Percentiles rank a stretch among this genome's conserved stretches.
phyloP scores from a whole-genome alignment of 1,139 yeast species.

The Torulaspora globosa region DNA sequence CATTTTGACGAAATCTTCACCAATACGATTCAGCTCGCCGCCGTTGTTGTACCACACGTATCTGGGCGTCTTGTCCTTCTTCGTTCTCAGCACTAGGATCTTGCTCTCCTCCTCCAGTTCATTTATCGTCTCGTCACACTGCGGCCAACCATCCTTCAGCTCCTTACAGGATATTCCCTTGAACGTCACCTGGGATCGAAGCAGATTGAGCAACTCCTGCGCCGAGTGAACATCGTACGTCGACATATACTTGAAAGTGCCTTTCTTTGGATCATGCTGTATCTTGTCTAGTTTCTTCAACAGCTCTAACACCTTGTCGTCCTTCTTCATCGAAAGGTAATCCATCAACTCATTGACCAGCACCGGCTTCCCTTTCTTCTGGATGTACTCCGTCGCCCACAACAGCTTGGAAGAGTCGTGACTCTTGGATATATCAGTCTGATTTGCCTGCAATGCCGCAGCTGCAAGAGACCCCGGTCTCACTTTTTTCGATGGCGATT shows the following conservation, averaged over 20 bases:
- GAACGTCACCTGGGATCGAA: slow-evolving; percentile 79
- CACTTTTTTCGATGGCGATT: slow-evolving; percentile 32
- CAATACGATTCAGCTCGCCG: slow-evolving; percentile 68
- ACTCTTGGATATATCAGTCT: slow-evolving; percentile 43
- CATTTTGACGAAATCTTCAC: slow-evolving; percentile 74
- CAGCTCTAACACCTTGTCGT: slow-evolving; percentile 56
- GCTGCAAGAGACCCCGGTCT: slow-evolving; percentile 38
- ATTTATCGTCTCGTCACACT: slow-evolving; percentile 74
- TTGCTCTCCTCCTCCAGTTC: slow-evolving; percentile 72
- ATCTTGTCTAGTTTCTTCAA: slow-evolving; percentile 74
- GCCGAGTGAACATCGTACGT: slow-evolving; percentile 81
- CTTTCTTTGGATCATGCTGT: slow-evolving; percentile 51
- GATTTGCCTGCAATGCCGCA: slow-evolving; percentile 33
- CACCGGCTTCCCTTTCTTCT: slow-evolving; percentile 63
- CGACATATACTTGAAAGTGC: slow-evolving; percentile 81
- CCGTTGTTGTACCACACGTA: slow-evolving; percentile 86
- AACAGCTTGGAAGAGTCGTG: slow-evolving; percentile 78
- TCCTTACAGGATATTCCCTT: slow-evolving; percentile 87
- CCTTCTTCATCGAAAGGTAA: slow-evolving; percentile 39
- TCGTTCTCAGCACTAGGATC: slow-evolving; percentile 77
- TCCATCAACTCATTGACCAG: slow-evolving; percentile 43
- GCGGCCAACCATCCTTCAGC: slow-evolving; percentile 94
- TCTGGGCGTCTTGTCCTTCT: slow-evolving; percentile 88
- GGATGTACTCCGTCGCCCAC: slow-evolving; percentile 84
- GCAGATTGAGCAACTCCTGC: slow-evolving; percentile 67